Percentiles rank a stretch among this genome's conserved stretches.
Evolutionary conservation across 495 filamentous ascomycete genomes (phyloP).

Genomic region (Cercophora scortea): DNA sequence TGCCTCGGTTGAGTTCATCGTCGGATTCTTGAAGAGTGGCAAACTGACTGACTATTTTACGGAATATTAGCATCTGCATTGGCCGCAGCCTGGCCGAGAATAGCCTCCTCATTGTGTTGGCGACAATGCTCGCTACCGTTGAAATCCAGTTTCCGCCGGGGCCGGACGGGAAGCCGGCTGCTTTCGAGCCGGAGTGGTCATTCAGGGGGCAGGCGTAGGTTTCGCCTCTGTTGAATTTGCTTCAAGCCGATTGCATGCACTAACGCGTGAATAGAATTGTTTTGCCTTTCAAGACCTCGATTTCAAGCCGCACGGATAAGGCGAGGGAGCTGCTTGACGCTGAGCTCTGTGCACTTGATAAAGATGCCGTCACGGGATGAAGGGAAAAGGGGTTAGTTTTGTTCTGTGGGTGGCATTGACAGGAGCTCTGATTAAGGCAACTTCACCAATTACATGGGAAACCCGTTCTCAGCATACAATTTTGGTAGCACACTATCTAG

Average conservation of each 20-base stretch:
- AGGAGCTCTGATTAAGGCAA: too few relatives aligned
- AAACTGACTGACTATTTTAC: neutral
- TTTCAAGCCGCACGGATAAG: neutral
- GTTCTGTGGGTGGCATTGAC: too few relatives aligned
- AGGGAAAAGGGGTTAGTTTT: too few relatives aligned
- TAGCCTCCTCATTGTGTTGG: slow-evolving; percentile 20
- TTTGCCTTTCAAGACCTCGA: neutral
- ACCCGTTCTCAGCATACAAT: too few relatives aligned
- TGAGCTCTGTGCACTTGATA: neutral
- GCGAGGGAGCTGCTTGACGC: neutral
- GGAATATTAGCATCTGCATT: slow-evolving; percentile 16
- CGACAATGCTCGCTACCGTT: slow-evolving; percentile 18
- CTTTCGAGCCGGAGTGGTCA: slow-evolving; percentile 23
- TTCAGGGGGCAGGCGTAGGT: slow-evolving; percentile 25
- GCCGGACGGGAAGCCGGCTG: slow-evolving; percentile 10
- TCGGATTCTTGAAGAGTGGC: neutral
- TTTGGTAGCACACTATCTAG: too few relatives aligned
- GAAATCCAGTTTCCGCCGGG: slow-evolving; percentile 22
- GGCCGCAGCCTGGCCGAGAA: slow-evolving; percentile 23
- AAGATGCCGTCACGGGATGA: too few relatives aligned
- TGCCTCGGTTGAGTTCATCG: neutral
- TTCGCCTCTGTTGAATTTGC: neutral
- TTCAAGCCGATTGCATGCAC: neutral
- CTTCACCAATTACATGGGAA: too few relatives aligned
- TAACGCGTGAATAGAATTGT: neutral